phyloP scores from a whole-genome alignment of 768 basidiomycete species.

The Phlegmacium glaucopus region DNA sequence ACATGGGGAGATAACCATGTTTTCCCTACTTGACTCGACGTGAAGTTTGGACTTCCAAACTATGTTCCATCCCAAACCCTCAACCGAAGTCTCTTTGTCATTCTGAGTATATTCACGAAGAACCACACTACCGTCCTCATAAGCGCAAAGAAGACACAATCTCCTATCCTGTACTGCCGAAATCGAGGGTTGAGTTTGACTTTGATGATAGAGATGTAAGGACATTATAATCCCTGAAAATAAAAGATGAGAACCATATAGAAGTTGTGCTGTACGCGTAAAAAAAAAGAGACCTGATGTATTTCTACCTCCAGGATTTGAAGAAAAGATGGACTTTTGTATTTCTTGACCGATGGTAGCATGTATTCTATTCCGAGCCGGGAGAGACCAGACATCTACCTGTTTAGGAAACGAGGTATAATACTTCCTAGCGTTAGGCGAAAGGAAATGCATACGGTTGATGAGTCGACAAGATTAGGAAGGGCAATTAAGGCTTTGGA shows the following conservation, averaged over 20 bases:
- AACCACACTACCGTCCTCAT: constrained; percentile 87
- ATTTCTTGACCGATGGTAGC: constrained; percentile 75
- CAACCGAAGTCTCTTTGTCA: constrained; percentile 49
- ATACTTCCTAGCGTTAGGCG: background rate
- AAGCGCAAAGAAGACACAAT: constrained; percentile 68
- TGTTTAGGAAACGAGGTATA: constrained; percentile 25
- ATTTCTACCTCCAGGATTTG: constrained; percentile 48
- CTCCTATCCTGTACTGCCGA: constrained; percentile 30
- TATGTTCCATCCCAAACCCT: constrained; percentile 71
- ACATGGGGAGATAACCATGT: constrained; percentile 15
- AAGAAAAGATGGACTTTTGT: constrained; percentile 30
- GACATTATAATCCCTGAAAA: constrained; percentile 87
- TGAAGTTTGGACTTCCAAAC: constrained; percentile 69
- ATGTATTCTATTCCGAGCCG: constrained; percentile 65
- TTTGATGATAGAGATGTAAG: constrained; percentile 55
- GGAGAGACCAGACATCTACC: constrained; percentile 88
- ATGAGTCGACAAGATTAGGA: constrained; percentile 88
- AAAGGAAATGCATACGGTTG: constrained; percentile 47
- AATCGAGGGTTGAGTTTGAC: constrained; percentile 11
- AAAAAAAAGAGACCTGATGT: constrained; percentile 59
- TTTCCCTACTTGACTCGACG: constrained; percentile 58
- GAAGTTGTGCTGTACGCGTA: background rate
- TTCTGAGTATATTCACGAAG: constrained; percentile 49
- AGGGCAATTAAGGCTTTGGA: constrained; percentile 63
- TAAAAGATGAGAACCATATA: background rate